Percentiles rank a stretch among this genome's conserved stretches.
These are phyloP conservation scores for Coemansia sp. DNA, from an alignment of 192 early-diverging fungal genomes.

Conservation along the genomic window DNA sequence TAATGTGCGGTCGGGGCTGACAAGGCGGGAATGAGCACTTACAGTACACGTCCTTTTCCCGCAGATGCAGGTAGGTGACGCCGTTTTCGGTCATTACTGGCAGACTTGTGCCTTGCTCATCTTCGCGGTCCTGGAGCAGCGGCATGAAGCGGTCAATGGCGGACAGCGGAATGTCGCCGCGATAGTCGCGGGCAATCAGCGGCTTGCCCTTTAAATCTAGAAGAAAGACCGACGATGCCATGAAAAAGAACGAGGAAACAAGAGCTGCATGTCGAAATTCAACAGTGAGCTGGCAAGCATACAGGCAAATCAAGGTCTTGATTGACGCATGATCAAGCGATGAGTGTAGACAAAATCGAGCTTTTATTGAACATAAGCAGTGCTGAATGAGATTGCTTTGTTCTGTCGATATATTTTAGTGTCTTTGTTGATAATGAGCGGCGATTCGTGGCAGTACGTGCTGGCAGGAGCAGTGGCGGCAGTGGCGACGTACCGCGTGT, in stretches of 20 bases:
- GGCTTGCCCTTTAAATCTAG: conserved; percentile 99
- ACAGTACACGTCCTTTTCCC: conserved; percentile 91
- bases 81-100: conserved; percentile 96
- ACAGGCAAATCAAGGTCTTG: not conserved
- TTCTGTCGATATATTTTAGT: not conserved
- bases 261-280: not conserved
- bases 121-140: conserved; percentile 87
- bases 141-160: conserved; percentile 98
- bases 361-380: not conserved
- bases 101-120: conserved; percentile 84
- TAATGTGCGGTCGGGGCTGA: not conserved
- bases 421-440: conserved; percentile 1
- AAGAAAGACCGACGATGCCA: conserved; percentile 82
- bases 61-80: conserved; percentile 90
- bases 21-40: conserved; percentile 54
- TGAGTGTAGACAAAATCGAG: not conserved
- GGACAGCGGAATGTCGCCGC: conserved; percentile 96
- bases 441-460: conserved; percentile 18
- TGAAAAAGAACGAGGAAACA: conserved; percentile 5
- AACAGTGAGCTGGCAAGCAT: not conserved
- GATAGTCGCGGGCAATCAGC: conserved; percentile 96
- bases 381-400: not conserved
- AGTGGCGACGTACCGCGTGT: conserved; percentile 25
- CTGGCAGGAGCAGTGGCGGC: conserved; percentile 15
- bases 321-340: not conserved